These are phyloP conservation scores for Sphaerobolus stellatus DNA, from an alignment of 1,284 basidiomycete genomes.

Conservation along the genomic window DNA sequence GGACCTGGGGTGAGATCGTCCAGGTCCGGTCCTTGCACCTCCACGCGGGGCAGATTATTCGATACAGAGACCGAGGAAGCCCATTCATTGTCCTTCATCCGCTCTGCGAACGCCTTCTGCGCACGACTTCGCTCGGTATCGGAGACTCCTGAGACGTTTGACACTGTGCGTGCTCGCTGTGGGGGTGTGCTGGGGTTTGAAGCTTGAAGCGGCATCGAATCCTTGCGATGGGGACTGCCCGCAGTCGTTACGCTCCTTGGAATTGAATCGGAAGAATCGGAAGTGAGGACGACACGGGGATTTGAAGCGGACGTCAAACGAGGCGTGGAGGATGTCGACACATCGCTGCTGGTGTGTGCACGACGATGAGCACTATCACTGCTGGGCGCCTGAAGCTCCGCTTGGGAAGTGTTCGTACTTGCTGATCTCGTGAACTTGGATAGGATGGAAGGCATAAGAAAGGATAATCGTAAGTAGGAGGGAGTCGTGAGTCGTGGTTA, in stretches of 20 bases:
- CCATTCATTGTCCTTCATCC: conserved; percentile 31
- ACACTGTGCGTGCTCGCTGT: conserved; percentile 37
- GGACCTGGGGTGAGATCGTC: conserved; percentile 18
- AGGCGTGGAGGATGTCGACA: not conserved
- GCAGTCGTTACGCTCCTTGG: conserved; percentile 11
- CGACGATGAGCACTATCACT: not conserved
- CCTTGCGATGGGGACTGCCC: conserved; percentile 17
- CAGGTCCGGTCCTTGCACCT: conserved; percentile 13
- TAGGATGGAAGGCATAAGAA: conserved; percentile 5
- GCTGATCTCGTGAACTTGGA: conserved; percentile 8
- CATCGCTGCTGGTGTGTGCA: not conserved
- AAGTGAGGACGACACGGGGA: conserved; percentile 18
- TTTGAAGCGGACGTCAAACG: not conserved
- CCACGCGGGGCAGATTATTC: too few relatives aligned
- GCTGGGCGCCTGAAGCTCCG: not conserved
- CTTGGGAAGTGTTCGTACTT: not conserved
- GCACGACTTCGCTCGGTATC: conserved; percentile 16
- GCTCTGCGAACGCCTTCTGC: conserved; percentile 1
- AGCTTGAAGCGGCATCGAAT: conserved; percentile 25
- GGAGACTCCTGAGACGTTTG: too few relatives aligned
- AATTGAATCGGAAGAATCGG: conserved; percentile 15
- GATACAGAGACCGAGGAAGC: conserved; percentile 26
- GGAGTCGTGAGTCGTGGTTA: not conserved
- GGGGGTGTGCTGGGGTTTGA: conserved; percentile 16
- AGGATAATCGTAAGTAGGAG: not conserved